Base-by-base conservation (phyloP, 805 yeast species). In the Geotrichum ghanense region DNA sequence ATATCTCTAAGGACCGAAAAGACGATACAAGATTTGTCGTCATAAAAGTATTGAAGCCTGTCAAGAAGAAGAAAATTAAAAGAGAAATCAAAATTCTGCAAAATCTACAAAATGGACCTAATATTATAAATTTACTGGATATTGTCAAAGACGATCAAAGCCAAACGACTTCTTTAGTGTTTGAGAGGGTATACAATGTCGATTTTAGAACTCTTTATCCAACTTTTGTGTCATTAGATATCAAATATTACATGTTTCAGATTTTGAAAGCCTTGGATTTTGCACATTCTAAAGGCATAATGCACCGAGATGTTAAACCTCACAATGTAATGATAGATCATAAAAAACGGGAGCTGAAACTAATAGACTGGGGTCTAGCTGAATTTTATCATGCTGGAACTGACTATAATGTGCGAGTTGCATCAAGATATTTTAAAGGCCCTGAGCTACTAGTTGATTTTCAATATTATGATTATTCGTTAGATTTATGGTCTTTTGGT, bases 291-390 rank as follows among this genome's bases (percentile, higher is more conserved):
- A 83, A 83, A 81, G 97, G 97, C 31, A 86, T 89, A 53, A 87
- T 87, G 82, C 96, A 87, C 65, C 72, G 96, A 61, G 96, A 87
- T 65, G 95, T 87, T 44, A 87, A 87, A 62, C 95, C 95, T 9
- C 95, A 87, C 63, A 87, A 87, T 59, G 86, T 87, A 41, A 87
- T 87, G 95, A 87, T 87, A 55, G 95, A 88, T 65, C 95, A 87
- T 51, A 67, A 71, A 22, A 63, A 60, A 42, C 59, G 65, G 45
- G 74, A 73, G 53, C 67, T 88, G 58, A 74, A 90, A 56, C 74
- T 88, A 47, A 88, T 88, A 53, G 96, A 88, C 67, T 88, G 96
- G 96, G 96, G 96, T 14, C 68, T 88, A 50, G 95, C 95, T 5
- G 96, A 88, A 62, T 88, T 84, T 60, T 88, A 88, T 64, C 95